Percentiles rank a stretch among this genome's conserved stretches.
These are phyloP conservation scores for Fusarium metavorans DNA, from an alignment of 2,329 filamentous ascomycete species.

Conservation along the genomic window DNA sequence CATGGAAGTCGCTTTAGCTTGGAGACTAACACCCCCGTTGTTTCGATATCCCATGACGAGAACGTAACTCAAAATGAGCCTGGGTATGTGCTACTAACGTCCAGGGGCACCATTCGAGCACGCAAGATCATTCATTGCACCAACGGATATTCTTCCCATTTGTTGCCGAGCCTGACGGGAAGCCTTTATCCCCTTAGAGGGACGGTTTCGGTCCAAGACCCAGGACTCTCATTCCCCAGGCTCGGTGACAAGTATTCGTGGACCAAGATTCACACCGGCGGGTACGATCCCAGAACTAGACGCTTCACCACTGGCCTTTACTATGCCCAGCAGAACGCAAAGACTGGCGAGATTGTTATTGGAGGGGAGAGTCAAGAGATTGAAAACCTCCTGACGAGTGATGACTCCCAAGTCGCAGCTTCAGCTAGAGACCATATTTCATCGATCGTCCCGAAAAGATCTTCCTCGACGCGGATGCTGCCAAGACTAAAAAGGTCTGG, in stretches of 20 bases:
- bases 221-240: constrained; percentile 47
- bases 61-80: constrained; percentile 33
- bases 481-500: constrained; percentile 54
- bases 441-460: constrained; percentile 53
- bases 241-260: constrained; percentile 54
- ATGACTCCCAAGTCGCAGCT: constrained; percentile 55
- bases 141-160: constrained; percentile 62
- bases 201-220: constrained; percentile 61
- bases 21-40: constrained; percentile 51
- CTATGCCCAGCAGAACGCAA: constrained; percentile 42
- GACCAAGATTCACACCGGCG: constrained; percentile 56
- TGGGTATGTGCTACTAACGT: constrained; percentile 56
- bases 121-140: constrained; percentile 67
- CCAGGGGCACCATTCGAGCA: constrained; percentile 57
- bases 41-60: constrained; percentile 27
- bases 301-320: constrained; percentile 42
- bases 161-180: constrained; percentile 60
- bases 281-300: constrained; percentile 61
- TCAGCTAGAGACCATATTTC: constrained; percentile 48
- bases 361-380: constrained; percentile 60
- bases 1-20: constrained; percentile 48
- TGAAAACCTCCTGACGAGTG: constrained; percentile 55
- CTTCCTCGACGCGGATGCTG: constrained; percentile 26
- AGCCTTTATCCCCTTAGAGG: constrained; percentile 56
- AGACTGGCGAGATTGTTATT: constrained; percentile 59